These are phyloP conservation scores for Takashimella koratensis DNA, from an alignment of 1,284 basidiomycete genomes.

Conservation along the genomic window DNA sequence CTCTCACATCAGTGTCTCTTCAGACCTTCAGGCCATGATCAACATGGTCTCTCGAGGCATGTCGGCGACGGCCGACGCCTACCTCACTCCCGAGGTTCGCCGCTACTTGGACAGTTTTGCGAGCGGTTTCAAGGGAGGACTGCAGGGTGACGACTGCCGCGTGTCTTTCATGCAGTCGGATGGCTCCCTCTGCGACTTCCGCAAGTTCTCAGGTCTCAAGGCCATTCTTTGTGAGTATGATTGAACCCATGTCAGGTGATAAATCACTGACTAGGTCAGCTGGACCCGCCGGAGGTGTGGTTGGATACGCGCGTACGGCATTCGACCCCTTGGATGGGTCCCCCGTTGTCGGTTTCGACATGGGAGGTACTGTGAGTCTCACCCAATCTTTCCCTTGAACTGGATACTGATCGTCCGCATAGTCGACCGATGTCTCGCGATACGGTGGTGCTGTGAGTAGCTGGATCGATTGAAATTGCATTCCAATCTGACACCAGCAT, in stretches of 20 bases:
- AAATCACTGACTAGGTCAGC: too few relatives aligned
- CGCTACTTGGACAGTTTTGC: slow-evolving; percentile 41
- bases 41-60: slow-evolving; percentile 48
- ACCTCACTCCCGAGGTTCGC: slow-evolving; percentile 49
- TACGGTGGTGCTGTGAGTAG: slow-evolving; percentile 49
- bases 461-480: slow-evolving; percentile 75
- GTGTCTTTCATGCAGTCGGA: slow-evolving; percentile 42
- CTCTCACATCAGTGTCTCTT: slow-evolving; percentile 10
- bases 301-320: slow-evolving; percentile 48
- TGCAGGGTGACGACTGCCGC: slow-evolving; percentile 8
- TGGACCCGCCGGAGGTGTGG: slow-evolving; percentile 53
- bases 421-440: slow-evolving; percentile 57
- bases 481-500: too few relatives aligned
- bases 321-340: slow-evolving; percentile 25
- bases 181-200: slow-evolving; percentile 30
- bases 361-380: slow-evolving; percentile 20
- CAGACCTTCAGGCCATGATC: slow-evolving; percentile 16
- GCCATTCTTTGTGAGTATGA: slow-evolving; percentile 14
- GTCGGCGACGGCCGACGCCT: slow-evolving; percentile 51
- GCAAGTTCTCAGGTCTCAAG: slow-evolving; percentile 2
- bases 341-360: slow-evolving; percentile 40
- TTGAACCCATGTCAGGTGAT: too few relatives aligned
- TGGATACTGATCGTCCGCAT: not conserved
- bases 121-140: slow-evolving; percentile 9
- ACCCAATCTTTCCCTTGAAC: too few relatives aligned